Evolutionary conservation across 768 basidiomycete species (phyloP), one percentile per base, ranked within the genome.

Genomic region (Leccinum longicurvipes): DNA sequence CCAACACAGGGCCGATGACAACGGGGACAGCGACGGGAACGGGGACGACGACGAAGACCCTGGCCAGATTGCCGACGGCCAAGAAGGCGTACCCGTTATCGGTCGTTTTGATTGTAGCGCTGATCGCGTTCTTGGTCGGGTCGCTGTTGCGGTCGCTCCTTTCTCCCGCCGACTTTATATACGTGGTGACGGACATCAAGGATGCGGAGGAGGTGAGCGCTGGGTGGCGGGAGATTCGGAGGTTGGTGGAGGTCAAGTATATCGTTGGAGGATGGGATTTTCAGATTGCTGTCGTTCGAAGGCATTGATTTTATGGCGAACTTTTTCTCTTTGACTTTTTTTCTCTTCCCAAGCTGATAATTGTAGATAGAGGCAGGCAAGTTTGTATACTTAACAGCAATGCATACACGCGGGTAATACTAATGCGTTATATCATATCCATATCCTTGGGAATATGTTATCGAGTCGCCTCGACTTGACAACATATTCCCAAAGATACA

Each of bases 51-150:
- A 49, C 59, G 9, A 49, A 63, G 11, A 28, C 58, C 6, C 27
- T 47, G 9, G n/a, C 57, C 25, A 15, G 55, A 49, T 27, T 53
- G 34, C 21, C 58, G 2, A n/a, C n/a, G n/a, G n/a, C n/a, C n/a
- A n/a, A n/a, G n/a, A 63, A 55, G 24, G 58, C 28, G 53, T 84
- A 77, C 63, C 74, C 75, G 41, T 67, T 80, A 50, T 74, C 77
- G 45, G 86, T 84, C 41, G 72, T 96, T 56, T 65, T 97, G 62
- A 75, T 93, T 57, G 82, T 89, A 36, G 93, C 85, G 36, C 71
- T 98, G 59, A 89, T 97, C 63, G 87, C 89, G 25, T 94, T 98
- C 72, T 75, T 98, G 64, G 82, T 98, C 64, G 96, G 96, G 54
- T 95, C 93, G 25, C 76, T 98, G 53, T 74, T 97, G 58, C 83